Base-by-base conservation (phyloP, 2,329 filamentous ascomycete genomes). In the Colletotrichum chlorophyti region DNA sequence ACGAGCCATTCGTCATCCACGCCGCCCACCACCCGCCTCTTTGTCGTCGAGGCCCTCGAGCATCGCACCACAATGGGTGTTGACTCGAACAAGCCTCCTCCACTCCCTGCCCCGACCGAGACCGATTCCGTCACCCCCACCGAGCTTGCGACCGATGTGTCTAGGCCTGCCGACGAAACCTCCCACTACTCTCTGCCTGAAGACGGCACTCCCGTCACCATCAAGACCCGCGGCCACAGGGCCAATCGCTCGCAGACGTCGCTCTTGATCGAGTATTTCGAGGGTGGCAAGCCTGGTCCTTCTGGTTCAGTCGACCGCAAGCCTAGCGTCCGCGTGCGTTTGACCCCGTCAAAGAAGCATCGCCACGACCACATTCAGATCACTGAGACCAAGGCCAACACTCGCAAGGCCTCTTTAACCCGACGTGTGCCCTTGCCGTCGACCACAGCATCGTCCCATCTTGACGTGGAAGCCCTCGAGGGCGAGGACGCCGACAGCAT, bases 201-300 rank as follows among this genome's bases (percentile, higher is more conserved):
- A 69, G 91, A 95, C 85, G 91, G 91, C 71, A 94, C 91, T 50
- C 93, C 93, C 37, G 88, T 99, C 69, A 98, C 92, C 60, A 96
- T 99, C 72, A 88, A 89, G 70, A 97, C 94, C 40, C 85, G 84
- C 60, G 82, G 84, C 67, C 82, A 85, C 70, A 78, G 76, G 64
- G 69, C 79, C 62, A 83, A 78, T 69, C 76, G 85, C 66, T 96
- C 91, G 41, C 93, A 96, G 77, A 96, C 93, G 32, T 96, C 91
- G 54, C 82, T 97, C 65, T 81, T 97, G 67, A 97, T 97, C 68
- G 93, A 97, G 76, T 97, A 96, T 75, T 97, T 96, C 69, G 93
- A 97, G 76, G 91, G 87, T 65, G 86, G 88, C 63, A 93, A 91
- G 72, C 59, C 66, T 38, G 69, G 70, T 53, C 79, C 80, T 63